A percentile compares a stretch with the other conserved stretches of the same genome.
These are phyloP conservation scores for Buddleja alternifolia DNA, from an alignment of 257 asterid species.

Conservation along the genomic window DNA sequence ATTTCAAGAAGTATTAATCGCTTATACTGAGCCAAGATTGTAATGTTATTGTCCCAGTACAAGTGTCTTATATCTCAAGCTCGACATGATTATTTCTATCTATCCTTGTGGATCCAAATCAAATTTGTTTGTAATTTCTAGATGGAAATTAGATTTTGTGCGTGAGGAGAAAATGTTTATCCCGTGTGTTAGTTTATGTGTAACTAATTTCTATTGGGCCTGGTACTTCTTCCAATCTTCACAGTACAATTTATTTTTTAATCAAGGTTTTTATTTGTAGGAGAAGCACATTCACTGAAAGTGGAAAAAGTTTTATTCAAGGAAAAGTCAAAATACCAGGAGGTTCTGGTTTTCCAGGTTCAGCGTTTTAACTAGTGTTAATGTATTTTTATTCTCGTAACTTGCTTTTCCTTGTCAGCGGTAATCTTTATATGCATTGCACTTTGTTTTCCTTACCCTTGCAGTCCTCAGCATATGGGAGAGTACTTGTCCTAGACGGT, in stretches of 20 bases:
- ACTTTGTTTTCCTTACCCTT: conserved; percentile 11
- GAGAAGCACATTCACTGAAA: conserved; percentile 92
- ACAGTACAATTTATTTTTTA: background rate
- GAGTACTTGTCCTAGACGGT: conserved; percentile 93
- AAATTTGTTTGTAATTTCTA: background rate
- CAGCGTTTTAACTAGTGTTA: conserved; percentile 26
- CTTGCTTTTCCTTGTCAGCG: conserved; percentile 7
- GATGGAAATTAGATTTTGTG: background rate
- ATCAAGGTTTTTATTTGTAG: conserved; percentile 37
- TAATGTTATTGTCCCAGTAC: background rate
- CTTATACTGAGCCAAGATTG: background rate
- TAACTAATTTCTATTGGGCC: background rate
- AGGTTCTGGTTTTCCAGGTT: conserved; percentile 96
- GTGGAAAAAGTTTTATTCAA: conserved; percentile 76
- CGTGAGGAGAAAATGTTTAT: background rate
- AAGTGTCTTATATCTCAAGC: background rate
- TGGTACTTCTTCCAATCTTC: background rate
- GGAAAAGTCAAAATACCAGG: conserved; percentile 86
- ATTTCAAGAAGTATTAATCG: conserved; percentile 5
- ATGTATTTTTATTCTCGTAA: background rate
- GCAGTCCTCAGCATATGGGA: conserved; percentile 87
- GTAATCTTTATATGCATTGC: background rate
- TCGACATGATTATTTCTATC: background rate
- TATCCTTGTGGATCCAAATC: background rate
- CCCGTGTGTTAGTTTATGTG: background rate